Evolutionary conservation across 2,329 filamentous ascomycete species (phyloP), one percentile per base, ranked within the genome.

Genomic region (Aspergillus vadensis): DNA sequence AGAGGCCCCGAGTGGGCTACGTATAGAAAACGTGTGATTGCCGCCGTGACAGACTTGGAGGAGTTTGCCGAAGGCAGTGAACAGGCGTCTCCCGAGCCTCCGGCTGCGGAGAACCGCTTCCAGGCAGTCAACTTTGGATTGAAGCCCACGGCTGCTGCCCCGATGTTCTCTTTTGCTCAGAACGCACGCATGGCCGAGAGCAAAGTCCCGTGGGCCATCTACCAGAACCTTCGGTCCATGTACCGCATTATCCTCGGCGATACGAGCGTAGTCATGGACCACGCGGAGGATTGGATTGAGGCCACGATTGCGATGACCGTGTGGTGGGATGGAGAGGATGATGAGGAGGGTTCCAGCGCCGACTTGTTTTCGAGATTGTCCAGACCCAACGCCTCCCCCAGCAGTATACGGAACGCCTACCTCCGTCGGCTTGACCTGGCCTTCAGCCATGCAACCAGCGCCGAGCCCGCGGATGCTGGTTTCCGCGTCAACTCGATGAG

Each of bases 251-350:
- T 96, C 1, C 83, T 95, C 4, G 93, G 94, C 38, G 86, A 90
- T 64, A 83, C 87, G 9, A 85, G 88, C 38, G 88, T 92, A 19
- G 91, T 97, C 55, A 80, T 96, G 62, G 85, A 88, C 50, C 86
- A 88, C 48, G 86, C 92, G 1, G 88, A 94, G 70, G 93, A 97
- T 75, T 98, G 94, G 94, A 87, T 94, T 55, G 94, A 98, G 79
- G 93, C 92, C 0, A 90, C 89, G 0, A 79, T 97, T 61, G 91
- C 89, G 1, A 80, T 98, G 53, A 88, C 93, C 32, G 88, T 90
- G 5, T 98, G 94, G 94, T 97, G 93, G 92, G 89, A 96, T 71
- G 91, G 95, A 62, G 85, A 86, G n/a, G 85, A 87, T 61, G 83
- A 88, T 9, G 80, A 82, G 14, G 77, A 80, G 1, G 66, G 76